phyloP scores from a whole-genome alignment of 2,329 filamentous ascomycete species.

The Sporothrix euskadiensis region DNA sequence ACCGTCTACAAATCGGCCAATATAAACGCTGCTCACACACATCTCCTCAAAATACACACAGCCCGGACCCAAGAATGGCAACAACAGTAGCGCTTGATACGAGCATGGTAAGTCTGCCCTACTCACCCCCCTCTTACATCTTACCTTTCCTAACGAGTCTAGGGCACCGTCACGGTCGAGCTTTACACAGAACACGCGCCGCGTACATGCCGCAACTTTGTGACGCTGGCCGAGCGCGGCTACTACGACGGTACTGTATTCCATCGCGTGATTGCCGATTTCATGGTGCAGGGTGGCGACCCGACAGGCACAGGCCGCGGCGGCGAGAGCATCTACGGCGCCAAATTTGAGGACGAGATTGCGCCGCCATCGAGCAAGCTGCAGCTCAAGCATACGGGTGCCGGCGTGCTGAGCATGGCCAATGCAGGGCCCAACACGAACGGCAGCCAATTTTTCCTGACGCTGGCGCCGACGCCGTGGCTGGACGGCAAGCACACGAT shows the following conservation, averaged over 20 bases:
- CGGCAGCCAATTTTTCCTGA: constrained; percentile 94
- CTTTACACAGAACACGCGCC: constrained; percentile 89
- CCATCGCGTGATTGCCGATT: constrained; percentile 92
- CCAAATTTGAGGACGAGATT: constrained; percentile 94
- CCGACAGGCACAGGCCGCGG: constrained; percentile 91
- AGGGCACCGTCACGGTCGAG: constrained; percentile 85
- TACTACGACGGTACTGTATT: constrained; percentile 88
- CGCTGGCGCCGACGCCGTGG: constrained; percentile 91
- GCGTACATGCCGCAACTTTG: constrained; percentile 85
- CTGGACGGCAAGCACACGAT: constrained; percentile 96
- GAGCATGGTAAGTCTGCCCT: constrained; percentile 64
- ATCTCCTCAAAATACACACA: neutral
- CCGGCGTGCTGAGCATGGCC: constrained; percentile 93
- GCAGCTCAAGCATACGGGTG: constrained; percentile 81
- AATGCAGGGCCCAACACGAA: constrained; percentile 93
- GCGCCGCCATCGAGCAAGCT: constrained; percentile 33
- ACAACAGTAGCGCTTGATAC: constrained; percentile 82
- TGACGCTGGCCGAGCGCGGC: constrained; percentile 72
- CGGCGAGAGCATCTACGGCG: constrained; percentile 85
- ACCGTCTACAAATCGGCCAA: neutral
- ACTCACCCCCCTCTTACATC: constrained; percentile 5
- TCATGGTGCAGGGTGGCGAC: constrained; percentile 96
- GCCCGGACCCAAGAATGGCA: constrained; percentile 57
- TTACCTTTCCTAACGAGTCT: neutral
- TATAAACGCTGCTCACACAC: neutral